Evolutionary conservation across 352 stramenopile genomes (phyloP), one percentile per base, ranked within the genome.

Genomic region (Globisporangium apiculatum): DNA sequence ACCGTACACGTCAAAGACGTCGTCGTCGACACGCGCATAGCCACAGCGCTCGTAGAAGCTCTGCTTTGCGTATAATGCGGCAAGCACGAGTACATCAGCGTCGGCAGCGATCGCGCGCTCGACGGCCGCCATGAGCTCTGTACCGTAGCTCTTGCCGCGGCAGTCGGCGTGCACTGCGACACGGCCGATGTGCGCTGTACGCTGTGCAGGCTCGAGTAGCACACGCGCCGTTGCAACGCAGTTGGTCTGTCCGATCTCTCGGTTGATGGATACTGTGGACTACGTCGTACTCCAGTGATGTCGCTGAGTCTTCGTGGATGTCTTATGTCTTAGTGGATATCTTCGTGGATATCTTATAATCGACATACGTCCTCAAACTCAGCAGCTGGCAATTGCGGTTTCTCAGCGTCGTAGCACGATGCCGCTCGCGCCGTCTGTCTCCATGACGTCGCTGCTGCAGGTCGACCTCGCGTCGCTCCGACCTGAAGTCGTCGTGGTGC

Each of bases 401-500:
- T n/a, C n/a, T n/a, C n/a, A n/a, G n/a, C 24, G 24, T 31, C 24
- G 24, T 31, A 31, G 41, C 18, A 55, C 11, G 18, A 65, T 67
- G 45, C 45, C 50, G 38, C 40, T 60, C 37, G 50, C 56, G 10
- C 52, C 61, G 15, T 52, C 62, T 12, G 45, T 54, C 7, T 65
- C 66, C 0, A 74, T 76, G 69, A 56, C 65, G 17, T 66, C 63
- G 57, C 51, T 76, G 11, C 54, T 65, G 12, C 69, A 71, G 31
- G 53, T 76, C 7, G 69, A 76, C 36, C 52, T 76, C 5, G 37
- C 51, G 18, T 55, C 58, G 1, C 58, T 76, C 7, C 55, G 50
- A 9, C 54, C 66, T 2, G 66, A 74, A 6, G 51, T 61, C 9
- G 50, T 67, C 31, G 48, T 69, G 47, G 57, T 76, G 38, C 48